These are phyloP conservation scores for Oryza officinalis DNA, from an alignment of 176 grass and related monocot genomes.

Conservation along the genomic window DNA sequence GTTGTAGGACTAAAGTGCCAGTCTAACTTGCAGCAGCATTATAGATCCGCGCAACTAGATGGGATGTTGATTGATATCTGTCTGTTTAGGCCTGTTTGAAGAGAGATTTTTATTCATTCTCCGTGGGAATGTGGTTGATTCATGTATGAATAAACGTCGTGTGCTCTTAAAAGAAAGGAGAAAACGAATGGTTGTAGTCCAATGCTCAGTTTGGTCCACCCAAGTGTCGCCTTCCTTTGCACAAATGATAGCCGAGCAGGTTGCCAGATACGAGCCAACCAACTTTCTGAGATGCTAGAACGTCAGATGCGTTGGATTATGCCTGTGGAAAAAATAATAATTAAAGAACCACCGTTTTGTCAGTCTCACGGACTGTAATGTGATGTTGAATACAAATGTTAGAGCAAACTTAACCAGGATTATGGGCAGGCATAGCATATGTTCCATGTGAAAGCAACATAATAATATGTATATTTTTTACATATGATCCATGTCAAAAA, in stretches of 20 bases:
- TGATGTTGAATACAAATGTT: not conserved
- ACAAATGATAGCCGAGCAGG: not conserved
- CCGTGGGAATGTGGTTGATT: not conserved
- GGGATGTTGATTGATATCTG: not conserved
- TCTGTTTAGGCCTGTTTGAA: not conserved
- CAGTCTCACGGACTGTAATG: not conserved
- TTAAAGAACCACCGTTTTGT: not conserved
- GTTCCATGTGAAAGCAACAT: not conserved
- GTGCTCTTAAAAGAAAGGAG: not conserved
- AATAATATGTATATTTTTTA: not conserved
- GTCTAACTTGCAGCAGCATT: not conserved
- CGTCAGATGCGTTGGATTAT: conserved; percentile 20
- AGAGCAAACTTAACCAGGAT: not conserved
- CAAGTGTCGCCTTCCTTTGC: not conserved
- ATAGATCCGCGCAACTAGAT: not conserved
- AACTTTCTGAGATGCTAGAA: not conserved
- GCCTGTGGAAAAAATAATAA: not conserved
- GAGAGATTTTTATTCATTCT: not conserved
- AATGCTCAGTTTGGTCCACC: not conserved
- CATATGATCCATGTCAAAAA: not conserved
- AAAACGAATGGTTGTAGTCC: not conserved
- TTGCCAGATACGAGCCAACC: not conserved
- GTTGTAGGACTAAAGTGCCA: not conserved
- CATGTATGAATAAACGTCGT: not conserved
- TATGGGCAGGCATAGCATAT: not conserved